phyloP scores from a whole-genome alignment of 2,329 filamentous ascomycete genomes.

The Westerdykella ornata region DNA sequence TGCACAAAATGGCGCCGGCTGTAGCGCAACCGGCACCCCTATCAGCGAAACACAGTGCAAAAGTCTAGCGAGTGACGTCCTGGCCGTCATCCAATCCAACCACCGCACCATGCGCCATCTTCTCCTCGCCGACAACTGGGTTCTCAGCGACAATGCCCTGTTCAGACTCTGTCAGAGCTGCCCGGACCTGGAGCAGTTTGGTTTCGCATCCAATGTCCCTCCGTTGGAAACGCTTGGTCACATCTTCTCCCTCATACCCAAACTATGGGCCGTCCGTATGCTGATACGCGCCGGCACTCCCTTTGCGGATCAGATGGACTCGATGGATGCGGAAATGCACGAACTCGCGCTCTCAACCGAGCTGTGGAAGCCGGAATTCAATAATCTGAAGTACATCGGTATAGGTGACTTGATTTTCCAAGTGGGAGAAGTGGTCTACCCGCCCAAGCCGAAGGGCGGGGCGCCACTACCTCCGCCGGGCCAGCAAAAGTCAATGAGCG shows the following conservation, averaged over 20 bases:
- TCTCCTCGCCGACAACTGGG: slow-evolving; percentile 52
- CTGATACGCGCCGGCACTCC: slow-evolving; percentile 27
- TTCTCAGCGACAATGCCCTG: slow-evolving; percentile 45
- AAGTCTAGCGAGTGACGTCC: slow-evolving; percentile 41
- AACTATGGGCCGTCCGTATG: slow-evolving; percentile 39
- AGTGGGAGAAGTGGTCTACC: slow-evolving; percentile 28
- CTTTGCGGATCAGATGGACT: slow-evolving; percentile 20
- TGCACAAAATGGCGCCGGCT: slow-evolving; percentile 10
- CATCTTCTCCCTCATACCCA: slow-evolving; percentile 34
- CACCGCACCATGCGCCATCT: slow-evolving; percentile 51
- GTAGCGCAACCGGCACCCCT: slow-evolving; percentile 17
- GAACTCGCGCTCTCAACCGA: slow-evolving; percentile 28
- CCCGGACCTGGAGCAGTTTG: slow-evolving; percentile 55
- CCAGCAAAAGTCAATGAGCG: slow-evolving; percentile 19
- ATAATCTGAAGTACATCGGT: slow-evolving; percentile 35
- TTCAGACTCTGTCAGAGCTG: slow-evolving; percentile 48
- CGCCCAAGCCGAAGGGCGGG: slow-evolving; percentile 11
- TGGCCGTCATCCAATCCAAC: slow-evolving; percentile 46
- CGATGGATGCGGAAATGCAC: slow-evolving; percentile 27
- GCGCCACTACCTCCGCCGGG: slow-evolving; percentile 4
- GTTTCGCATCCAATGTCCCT: slow-evolving; percentile 51
- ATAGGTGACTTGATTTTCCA: slow-evolving; percentile 37
- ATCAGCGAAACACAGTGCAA: slow-evolving; percentile 23
- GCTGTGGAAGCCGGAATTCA: slow-evolving; percentile 31
- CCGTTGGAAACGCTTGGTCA: slow-evolving; percentile 34